These are phyloP conservation scores for Oryza officinalis DNA, from an alignment of 176 grass and related monocot genomes.

Conservation along the genomic window DNA sequence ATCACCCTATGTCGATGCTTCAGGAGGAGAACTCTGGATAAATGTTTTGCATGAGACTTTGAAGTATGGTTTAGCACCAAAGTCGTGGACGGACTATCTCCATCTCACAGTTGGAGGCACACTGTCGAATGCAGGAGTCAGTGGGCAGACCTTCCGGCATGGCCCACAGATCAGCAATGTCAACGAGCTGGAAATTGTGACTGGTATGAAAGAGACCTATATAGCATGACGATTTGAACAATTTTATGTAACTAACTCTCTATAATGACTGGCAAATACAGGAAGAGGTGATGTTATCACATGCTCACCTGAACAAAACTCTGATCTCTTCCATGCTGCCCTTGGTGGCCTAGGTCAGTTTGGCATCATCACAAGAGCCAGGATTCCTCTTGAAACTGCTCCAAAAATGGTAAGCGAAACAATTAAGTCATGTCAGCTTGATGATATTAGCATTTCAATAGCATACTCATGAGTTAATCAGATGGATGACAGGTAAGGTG, in stretches of 20 bases:
- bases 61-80: conserved; percentile 69
- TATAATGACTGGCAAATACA: conserved; percentile 42
- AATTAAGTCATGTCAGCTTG: conserved; percentile 13
- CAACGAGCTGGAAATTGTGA: conserved; percentile 73
- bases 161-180: conserved; percentile 91
- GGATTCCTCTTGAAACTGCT: conserved; percentile 71
- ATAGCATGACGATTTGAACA: conserved; percentile 4
- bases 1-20: conserved; percentile 69
- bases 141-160: conserved; percentile 80
- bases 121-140: conserved; percentile 75
- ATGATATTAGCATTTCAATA: conserved; percentile 22
- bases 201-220: conserved; percentile 50
- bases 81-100: conserved; percentile 92
- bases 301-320: conserved; percentile 64
- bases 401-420: conserved; percentile 45
- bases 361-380: conserved; percentile 84
- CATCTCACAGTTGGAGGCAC: conserved; percentile 81
- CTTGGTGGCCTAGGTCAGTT: conserved; percentile 91
- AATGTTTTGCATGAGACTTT: conserved; percentile 67
- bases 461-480: neutral
- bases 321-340: conserved; percentile 75
- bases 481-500: conserved; percentile 71
- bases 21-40: conserved; percentile 83
- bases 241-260: conserved; percentile 21
- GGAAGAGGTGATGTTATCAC: conserved; percentile 64